phyloP scores from a whole-genome alignment of 257 asterid species.

The Rauvolfia tetraphylla region DNA sequence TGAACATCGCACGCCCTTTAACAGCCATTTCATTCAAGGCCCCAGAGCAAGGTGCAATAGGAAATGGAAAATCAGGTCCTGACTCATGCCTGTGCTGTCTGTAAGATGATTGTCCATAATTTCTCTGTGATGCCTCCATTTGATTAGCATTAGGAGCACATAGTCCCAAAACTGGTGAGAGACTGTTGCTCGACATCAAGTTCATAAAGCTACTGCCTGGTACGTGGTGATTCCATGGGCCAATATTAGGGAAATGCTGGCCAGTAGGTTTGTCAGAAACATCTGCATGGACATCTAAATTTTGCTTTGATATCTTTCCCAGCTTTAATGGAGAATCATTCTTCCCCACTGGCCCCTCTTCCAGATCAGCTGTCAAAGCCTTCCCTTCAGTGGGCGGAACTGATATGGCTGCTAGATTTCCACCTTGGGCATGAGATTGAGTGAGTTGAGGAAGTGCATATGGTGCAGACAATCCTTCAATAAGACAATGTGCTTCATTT shows the following conservation, averaged over 20 bases:
- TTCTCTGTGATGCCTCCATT: conserved; percentile 33
- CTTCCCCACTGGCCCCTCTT: conserved; percentile 31
- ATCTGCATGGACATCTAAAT: conserved; percentile 28
- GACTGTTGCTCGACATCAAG: conserved; percentile 19
- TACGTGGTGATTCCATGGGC: conserved; percentile 23
- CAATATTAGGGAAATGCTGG: conserved; percentile 30
- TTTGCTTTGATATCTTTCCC: conserved; percentile 45
- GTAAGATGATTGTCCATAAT: conserved; percentile 18
- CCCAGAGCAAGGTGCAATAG: conserved; percentile 25
- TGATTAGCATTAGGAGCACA: conserved; percentile 47
- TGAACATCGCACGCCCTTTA: conserved; percentile 11
- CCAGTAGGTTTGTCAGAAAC: conserved; percentile 35
- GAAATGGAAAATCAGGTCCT: conserved; percentile 29
- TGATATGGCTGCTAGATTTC: conserved; percentile 29
- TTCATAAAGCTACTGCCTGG: conserved; percentile 21
- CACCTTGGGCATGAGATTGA: conserved; percentile 35
- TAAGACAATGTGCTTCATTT: conserved; percentile 33
- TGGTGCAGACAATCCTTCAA: conserved; percentile 31
- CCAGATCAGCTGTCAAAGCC: conserved; percentile 29
- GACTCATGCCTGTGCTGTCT: conserved; percentile 24
- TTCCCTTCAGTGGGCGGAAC: conserved; percentile 44
- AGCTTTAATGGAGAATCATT: conserved; percentile 34
- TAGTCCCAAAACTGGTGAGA: conserved; percentile 38
- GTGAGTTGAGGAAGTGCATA: conserved; percentile 29
- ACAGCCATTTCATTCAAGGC: conserved; percentile 22